Percentiles rank a stretch among this genome's conserved stretches.
Conservation (phyloP, 2,329 filamentous ascomycete genomes). For the Cadophora gregata region DNA sequence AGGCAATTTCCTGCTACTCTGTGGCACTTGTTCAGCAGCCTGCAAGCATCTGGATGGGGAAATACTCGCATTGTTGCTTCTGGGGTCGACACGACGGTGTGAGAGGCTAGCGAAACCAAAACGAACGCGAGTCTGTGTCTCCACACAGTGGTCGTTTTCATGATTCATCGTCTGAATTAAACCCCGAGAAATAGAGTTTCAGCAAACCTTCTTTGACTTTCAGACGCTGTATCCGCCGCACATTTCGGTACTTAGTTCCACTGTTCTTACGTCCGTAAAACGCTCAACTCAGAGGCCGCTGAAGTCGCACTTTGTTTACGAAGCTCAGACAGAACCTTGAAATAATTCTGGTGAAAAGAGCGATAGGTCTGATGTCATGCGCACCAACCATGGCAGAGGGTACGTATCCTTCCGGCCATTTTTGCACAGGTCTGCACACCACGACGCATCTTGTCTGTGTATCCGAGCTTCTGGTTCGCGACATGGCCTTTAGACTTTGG, state of each 20-base stretch:
- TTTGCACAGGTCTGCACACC: not conserved
- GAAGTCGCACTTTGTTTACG: not conserved
- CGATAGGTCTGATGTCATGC: not conserved
- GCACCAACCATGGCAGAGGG: not conserved
- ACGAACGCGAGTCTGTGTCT: conserved; percentile 15
- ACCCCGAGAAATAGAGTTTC: not conserved
- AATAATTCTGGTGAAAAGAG: not conserved
- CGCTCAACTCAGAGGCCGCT: not conserved
- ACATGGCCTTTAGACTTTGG: conserved; percentile 5
- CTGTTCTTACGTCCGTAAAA: not conserved
- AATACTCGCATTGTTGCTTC: conserved; percentile 31
- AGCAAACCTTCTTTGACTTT: conserved; percentile 3
- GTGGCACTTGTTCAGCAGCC: conserved; percentile 34
- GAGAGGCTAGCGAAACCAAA: conserved; percentile 8
- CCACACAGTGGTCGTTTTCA: conserved; percentile 8
- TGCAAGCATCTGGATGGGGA: conserved; percentile 33
- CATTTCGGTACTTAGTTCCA: not conserved
- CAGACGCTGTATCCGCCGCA: conserved; percentile 13
- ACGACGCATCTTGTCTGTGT: not conserved
- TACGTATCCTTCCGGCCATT: not conserved
- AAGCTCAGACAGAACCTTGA: not conserved
- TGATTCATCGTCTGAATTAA: conserved; percentile 17
- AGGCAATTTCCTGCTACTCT: conserved; percentile 22
- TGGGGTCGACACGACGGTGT: conserved; percentile 13
- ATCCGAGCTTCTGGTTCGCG: conserved; percentile 9